Conservation (phyloP, 2,329 filamentous ascomycete species). For the Trichophyton verrucosum region DNA sequence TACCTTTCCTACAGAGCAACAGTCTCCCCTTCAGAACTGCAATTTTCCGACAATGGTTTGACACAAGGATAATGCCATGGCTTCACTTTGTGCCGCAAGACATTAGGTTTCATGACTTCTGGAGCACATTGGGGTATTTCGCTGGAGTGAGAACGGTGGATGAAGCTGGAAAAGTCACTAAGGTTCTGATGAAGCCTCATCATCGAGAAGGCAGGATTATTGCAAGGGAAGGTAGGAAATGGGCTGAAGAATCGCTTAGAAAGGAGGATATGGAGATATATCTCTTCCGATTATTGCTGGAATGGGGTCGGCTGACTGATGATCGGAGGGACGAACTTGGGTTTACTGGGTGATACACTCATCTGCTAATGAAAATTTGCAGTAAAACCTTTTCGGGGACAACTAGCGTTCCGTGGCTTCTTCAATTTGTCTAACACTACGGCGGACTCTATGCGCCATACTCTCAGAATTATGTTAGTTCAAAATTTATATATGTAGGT, state of each 20-base stretch:
- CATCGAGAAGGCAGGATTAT: conserved; percentile 50
- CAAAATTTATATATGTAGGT: too few relatives aligned
- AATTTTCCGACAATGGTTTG: conserved; percentile 69
- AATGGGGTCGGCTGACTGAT: conserved; percentile 61
- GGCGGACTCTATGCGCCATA: too few relatives aligned
- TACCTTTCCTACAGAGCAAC: conserved; percentile 52
- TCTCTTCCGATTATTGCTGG: conserved; percentile 61
- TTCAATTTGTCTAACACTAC: too few relatives aligned
- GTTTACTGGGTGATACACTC: conserved; percentile 18
- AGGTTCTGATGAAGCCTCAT: conserved; percentile 42
- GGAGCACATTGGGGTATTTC: conserved; percentile 64
- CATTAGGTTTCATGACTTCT: conserved; percentile 57
- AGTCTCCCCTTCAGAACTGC: conserved; percentile 58
- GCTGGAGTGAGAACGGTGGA: conserved; percentile 39
- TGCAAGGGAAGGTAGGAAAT: conserved; percentile 51
- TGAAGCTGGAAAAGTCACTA: conserved; percentile 37
- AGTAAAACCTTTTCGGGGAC: neutral
- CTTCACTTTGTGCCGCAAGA: conserved; percentile 71
- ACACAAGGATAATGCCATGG: conserved; percentile 62
- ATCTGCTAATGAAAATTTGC: neutral
- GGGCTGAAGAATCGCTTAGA: conserved; percentile 51
- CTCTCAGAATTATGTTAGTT: too few relatives aligned
- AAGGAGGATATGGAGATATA: conserved; percentile 71
- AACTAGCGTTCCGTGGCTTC: too few relatives aligned
- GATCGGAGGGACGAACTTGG: conserved; percentile 43